Conservation (phyloP, 495 filamentous ascomycete species). For the Xylaria scruposa region DNA sequence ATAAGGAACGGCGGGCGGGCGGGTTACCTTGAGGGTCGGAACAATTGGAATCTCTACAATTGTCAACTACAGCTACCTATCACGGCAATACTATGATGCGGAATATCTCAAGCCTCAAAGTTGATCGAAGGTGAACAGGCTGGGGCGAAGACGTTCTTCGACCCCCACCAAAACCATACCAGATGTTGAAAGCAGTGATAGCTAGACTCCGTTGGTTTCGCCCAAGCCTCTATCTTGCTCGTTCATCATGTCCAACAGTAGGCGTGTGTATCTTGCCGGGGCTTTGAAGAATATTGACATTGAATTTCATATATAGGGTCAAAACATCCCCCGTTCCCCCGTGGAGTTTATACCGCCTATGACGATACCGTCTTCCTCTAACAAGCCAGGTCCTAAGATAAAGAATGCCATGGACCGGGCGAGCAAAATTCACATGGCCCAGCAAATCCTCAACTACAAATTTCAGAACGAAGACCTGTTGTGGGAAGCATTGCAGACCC, state of each 20-base stretch:
- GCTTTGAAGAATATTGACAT: neutral
- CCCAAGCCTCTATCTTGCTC: neutral
- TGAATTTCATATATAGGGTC: neutral
- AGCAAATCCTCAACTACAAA: constrained; percentile 5
- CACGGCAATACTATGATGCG: neutral
- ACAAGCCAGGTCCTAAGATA: neutral
- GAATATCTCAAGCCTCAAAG: neutral
- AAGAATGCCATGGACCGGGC: neutral
- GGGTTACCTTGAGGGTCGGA: neutral
- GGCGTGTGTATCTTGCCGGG: neutral
- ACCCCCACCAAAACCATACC: neutral
- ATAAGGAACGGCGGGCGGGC: neutral
- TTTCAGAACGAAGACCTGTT: constrained; percentile 2
- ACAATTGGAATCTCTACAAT: neutral
- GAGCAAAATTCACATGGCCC: neutral
- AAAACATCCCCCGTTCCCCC: neutral
- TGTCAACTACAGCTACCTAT: neutral
- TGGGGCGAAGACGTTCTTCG: neutral
- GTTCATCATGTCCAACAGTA: neutral
- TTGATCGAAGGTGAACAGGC: neutral
- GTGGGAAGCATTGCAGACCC: constrained; percentile 21
- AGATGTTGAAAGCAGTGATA: neutral
- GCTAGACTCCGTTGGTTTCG: neutral
- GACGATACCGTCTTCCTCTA: neutral
- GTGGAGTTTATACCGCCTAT: neutral